Evolutionary conservation across 768 basidiomycete genomes (phyloP).

Genomic region (Pluteus cervinus): DNA sequence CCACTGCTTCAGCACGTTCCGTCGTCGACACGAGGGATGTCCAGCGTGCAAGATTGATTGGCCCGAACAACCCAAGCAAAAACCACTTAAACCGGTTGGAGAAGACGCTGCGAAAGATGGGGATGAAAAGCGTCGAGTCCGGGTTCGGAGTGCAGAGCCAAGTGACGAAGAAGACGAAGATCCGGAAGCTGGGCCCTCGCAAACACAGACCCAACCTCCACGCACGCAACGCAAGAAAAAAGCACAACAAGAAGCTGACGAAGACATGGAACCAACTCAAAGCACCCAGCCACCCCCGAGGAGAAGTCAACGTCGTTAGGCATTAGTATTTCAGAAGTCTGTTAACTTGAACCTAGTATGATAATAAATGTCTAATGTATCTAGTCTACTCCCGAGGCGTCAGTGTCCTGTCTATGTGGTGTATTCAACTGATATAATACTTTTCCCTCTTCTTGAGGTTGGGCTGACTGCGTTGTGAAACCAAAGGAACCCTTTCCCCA

Average conservation of each 20-base stretch:
- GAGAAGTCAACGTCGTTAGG: slow-evolving; percentile 18
- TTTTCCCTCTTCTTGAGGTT: slow-evolving; percentile 35
- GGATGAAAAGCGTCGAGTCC: slow-evolving; percentile 39
- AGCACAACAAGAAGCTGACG: slow-evolving; percentile 2
- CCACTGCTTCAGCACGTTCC: slow-evolving; percentile 55
- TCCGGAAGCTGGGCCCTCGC: slow-evolving; percentile 27
- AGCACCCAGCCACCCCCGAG: no score
- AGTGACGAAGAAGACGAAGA: slow-evolving; percentile 42
- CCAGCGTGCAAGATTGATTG: slow-evolving; percentile 55
- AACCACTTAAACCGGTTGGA: slow-evolving; percentile 51
- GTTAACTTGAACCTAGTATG: no score
- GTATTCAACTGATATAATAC: slow-evolving; percentile 24
- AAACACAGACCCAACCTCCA: slow-evolving; percentile 13
- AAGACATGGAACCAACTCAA: slow-evolving; percentile 19
- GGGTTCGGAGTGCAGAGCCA: slow-evolving; percentile 21
- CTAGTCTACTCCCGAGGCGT: no score
- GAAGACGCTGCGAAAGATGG: slow-evolving; percentile 63
- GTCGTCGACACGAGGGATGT: slow-evolving; percentile 38
- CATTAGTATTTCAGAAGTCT: no score
- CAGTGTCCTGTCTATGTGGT: neutral
- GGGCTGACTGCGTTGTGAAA: slow-evolving; percentile 49
- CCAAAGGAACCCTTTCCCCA: slow-evolving; percentile 91
- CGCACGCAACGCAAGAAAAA: slow-evolving; percentile 11
- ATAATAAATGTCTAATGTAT: no score
- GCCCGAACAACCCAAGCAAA: slow-evolving; percentile 44